These are phyloP conservation scores for Aspergillus brunneoviolaceus DNA, from an alignment of 2,329 filamentous ascomycete species.

Conservation along the genomic window DNA sequence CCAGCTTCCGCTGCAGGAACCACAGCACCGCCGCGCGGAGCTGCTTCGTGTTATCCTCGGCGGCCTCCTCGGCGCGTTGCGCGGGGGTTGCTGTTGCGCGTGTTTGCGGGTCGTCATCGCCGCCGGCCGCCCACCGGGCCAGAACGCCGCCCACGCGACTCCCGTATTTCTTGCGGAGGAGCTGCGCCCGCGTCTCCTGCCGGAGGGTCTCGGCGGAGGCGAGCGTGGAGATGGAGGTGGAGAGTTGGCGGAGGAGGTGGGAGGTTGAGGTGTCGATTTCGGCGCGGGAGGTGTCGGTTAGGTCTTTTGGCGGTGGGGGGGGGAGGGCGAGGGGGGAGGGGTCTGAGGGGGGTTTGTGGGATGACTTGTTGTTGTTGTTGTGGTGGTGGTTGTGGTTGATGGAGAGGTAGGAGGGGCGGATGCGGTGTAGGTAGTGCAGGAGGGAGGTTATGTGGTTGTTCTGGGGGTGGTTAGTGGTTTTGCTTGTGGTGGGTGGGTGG, in stretches of 20 bases:
- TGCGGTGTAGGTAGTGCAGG: constrained; percentile 73
- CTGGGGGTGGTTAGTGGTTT: constrained; percentile 45
- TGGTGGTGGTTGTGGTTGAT: constrained; percentile 48
- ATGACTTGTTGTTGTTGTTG: constrained; percentile 48
- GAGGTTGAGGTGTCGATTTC: constrained; percentile 86
- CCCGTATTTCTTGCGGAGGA: constrained; percentile 72
- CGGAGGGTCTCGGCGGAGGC: constrained; percentile 80
- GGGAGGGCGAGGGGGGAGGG: constrained; percentile 21
- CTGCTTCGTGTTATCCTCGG: constrained; percentile 62
- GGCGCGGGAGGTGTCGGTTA: constrained; percentile 81
- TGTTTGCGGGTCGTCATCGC: constrained; percentile 41
- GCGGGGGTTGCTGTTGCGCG: constrained; percentile 58
- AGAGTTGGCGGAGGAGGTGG: constrained; percentile 78
- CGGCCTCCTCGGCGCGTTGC: constrained; percentile 70
- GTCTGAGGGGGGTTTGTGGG: constrained; percentile 41
- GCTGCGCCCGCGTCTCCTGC: constrained; percentile 68
- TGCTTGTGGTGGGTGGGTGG: background rate
- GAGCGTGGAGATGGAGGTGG: constrained; percentile 74
- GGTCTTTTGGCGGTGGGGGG: constrained; percentile 46
- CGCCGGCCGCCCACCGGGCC: constrained; percentile 59
- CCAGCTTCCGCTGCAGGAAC: constrained; percentile 73
- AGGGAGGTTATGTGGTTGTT: constrained; percentile 82
- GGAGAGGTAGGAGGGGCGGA: constrained; percentile 89
- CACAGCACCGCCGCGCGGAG: constrained; percentile 82
- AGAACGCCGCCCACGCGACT: constrained; percentile 31